Evolutionary conservation across 176 grass and related monocot species (phyloP), one percentile per base, ranked within the genome.

Genomic region (Alloteropsis semialata): DNA sequence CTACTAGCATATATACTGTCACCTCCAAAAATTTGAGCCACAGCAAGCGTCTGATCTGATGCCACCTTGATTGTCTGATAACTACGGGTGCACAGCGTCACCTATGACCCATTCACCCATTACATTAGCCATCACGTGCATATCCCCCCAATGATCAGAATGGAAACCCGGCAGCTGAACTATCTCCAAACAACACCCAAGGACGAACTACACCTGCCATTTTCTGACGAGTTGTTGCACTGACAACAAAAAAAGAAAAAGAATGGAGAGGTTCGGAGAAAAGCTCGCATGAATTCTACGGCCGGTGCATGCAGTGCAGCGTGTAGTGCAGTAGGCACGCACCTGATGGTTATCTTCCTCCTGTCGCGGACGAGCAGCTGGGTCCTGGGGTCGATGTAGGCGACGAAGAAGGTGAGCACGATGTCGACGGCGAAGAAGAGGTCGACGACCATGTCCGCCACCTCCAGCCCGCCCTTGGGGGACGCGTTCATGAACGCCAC

Each of bases 371-470:
- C 91, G 58, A 99, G 89, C 14, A 99, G 86, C 82, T 96, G 96
- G 38, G 93, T 92, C 42, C 80, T 81, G 67, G 87, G 74, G 85
- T 99, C 93, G 67, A 99, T 95, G 88, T 93, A 99, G 28, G 91
- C 96, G 67, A 99, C 66, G 82, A 92, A 98, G 86, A 98, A 98
- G 69, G 96, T 93, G 45, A 98, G 88, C 70, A 90, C 74, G 71
- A 98, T 98, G 77, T 98, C 89, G 49, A 91, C 67, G 72, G 86
- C 80, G 71, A 99, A 99, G 88, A 99, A 95, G 16, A 86, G 68
- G 73, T 99, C 77, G 28, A 93, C 91, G 46, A 93, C 78, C 46
- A 87, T 85, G 84, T 99, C 96, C 6, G 89, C 77, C 63, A 99
- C 64, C 87, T 81, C 89, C 10, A 99, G 87, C 2, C 89, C 93